phyloP scores from a whole-genome alignment of 2,329 filamentous ascomycete genomes.

The Xylaria hypoxylon region DNA sequence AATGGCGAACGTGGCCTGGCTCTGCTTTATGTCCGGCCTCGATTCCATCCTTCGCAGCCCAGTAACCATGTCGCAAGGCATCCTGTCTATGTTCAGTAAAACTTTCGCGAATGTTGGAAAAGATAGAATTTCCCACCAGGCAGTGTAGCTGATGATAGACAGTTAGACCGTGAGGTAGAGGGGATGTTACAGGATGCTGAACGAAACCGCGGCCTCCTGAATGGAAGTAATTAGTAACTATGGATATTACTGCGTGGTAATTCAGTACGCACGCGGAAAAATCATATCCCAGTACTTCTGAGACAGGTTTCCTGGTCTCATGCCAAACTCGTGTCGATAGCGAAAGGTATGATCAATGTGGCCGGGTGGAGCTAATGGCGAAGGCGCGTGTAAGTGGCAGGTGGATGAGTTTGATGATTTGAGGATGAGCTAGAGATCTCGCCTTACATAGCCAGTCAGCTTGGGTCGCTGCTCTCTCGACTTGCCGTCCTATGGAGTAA shows the following conservation, averaged over 20 bases:
- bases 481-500: background rate
- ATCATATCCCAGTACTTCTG: slow-evolving; percentile 6
- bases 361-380: background rate
- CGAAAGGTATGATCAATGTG: background rate
- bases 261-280: background rate
- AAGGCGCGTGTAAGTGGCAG: background rate
- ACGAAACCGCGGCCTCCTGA: background rate
- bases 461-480: background rate
- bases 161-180: slow-evolving; percentile 4
- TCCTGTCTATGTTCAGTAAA: background rate
- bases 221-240: background rate
- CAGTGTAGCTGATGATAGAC: slow-evolving; percentile 26
- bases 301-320: background rate
- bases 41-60: no score
- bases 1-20: no score
- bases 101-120: background rate
- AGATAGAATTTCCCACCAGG: background rate
- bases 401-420: background rate
- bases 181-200: slow-evolving; percentile 13
- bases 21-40: no score
- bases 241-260: background rate
- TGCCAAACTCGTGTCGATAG: slow-evolving; percentile 2
- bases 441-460: slow-evolving; percentile 12
- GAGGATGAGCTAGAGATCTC: background rate
- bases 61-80: slow-evolving; percentile 14